Conservation (phyloP, 140 eudicot species). For the Artemisia princeps region DNA sequence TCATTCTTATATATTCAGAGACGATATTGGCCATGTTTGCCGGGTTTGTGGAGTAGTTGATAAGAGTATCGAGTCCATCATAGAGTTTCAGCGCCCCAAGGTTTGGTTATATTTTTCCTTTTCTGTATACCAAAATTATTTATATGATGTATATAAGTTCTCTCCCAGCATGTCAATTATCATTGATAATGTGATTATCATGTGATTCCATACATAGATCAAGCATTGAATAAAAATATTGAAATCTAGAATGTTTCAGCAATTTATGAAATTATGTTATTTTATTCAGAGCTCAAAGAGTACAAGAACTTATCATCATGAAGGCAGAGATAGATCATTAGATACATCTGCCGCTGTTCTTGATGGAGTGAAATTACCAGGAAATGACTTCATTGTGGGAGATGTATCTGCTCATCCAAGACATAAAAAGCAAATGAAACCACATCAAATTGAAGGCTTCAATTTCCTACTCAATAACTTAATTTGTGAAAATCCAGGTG, state of each 20-base stretch:
- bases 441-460: conserved; percentile 92
- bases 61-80: conserved; percentile 65
- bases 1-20: conserved; percentile 76
- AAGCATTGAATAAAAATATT: not conserved
- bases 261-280: not conserved
- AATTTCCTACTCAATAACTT: conserved; percentile 72
- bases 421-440: conserved; percentile 81
- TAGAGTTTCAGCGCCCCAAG: conserved; percentile 85
- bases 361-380: conserved; percentile 41
- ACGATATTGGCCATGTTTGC: conserved; percentile 87
- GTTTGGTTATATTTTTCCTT: conserved; percentile 28
- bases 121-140: not conserved
- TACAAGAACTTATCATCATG: conserved; percentile 47
- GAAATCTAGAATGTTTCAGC: not conserved
- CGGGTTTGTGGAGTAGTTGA: conserved; percentile 86
- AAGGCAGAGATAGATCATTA: conserved; percentile 38
- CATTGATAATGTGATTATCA: not conserved
- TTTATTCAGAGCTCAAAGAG: conserved; percentile 41
- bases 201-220: not conserved
- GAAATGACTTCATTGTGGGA: conserved; percentile 39
- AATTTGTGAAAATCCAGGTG: conserved; percentile 75
- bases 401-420: conserved; percentile 80
- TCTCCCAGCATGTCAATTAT: not conserved
- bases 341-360: conserved; percentile 30
- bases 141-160: not conserved